Evolutionary conservation across 140 eudicot species (phyloP), one percentile per base, ranked within the genome.

Genomic region (Senecio squalidus): DNA sequence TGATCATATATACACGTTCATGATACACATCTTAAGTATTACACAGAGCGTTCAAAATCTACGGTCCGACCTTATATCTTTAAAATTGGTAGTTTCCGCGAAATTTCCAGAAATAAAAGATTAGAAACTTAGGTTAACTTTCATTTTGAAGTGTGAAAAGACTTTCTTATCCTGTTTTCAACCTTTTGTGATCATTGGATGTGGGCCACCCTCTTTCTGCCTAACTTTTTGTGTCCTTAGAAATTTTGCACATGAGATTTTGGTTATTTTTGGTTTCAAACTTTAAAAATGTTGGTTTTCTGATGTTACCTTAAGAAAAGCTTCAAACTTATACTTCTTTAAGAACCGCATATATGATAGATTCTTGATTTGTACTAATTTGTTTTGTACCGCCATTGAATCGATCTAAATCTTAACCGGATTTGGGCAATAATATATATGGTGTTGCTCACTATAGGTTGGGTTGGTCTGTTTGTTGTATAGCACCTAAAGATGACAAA

Each of bases 191-290:
- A 57, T 45, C 45, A 44, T 67, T 57, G 31, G 58, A 62, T 62
- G 58, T 31, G 29, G 76, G 65, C 33, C 51, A 53, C 29, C 45
- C 13, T 47, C 39, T 22, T 4, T 48, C 57, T 69, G 68, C 62
- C 75, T 38, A 58, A 60, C 68, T 60, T 71, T 59, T 44, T 62
- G 58, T 62, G 59, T 54, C 51, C 64, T 70, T 62, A 16, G 50
- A 41, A 40, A 70, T 40, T 28, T 9, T 62, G 65, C 72, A 64
- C 72, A 72, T 72, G 77, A 66, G 61, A 24, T 34, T 55, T 45
- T 55, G 24, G 60, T 55, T 62, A 63, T 66, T 71, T 71, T 63
- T 26, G 43, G 77, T 38, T 71, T 71, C 55, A 9, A 61, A 39
- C 55, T 26, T 66, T 39, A 10, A 39, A 27, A 64, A 36, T 36